Evolutionary conservation across 2,329 filamentous ascomycete species (phyloP), one percentile per base, ranked within the genome.

Genomic region (Ilyonectria destructans): DNA sequence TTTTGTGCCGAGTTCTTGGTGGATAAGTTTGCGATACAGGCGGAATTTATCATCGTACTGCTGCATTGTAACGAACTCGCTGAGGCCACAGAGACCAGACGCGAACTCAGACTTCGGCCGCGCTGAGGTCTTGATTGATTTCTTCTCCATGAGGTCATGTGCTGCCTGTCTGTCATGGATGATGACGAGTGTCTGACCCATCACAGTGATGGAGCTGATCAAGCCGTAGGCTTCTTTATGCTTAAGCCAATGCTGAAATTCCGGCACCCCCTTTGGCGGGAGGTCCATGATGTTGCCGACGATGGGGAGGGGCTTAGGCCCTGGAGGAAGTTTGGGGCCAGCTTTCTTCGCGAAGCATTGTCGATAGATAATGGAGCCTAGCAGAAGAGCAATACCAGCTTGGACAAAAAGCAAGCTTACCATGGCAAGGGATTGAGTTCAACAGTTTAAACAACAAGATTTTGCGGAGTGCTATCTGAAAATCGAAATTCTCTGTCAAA

Each of bases 261-360:
- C 81, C 2, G 71, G 71, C 2, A 68, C 66, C 0, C 78, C 79
- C 0, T 69, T 59, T 0, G 78, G 72, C 0, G 86, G 86, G 7
- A 88, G 73, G 65, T 88, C 85, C 0, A 69, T 68, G 6, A 87
- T 66, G 66, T 88, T 88, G 3, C 86, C 86, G 0, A 88, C n/a
- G 0, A 88, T 15, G 0, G 85, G 84, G 9, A 84, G 68, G 0
- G 80, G 80, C 52, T 77, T 85, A 0, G 87, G 87, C 0, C 87
- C 87, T 0, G 86, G 86, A 0, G 86, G 86, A 10, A 69, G 12
- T 5, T 5, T 33, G 6, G 7, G 31, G 9, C 9, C 31, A 10
- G 31, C 31, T 5, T 33, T 7, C 9, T 33, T 33, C 31, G 31
- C 7, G 31, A 33, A 33, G 31, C 31, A 33, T 33, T 33, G 31